Evolutionary conservation across 345 rosid genomes (phyloP).

Genomic region (Arabidopsis arenosa): DNA sequence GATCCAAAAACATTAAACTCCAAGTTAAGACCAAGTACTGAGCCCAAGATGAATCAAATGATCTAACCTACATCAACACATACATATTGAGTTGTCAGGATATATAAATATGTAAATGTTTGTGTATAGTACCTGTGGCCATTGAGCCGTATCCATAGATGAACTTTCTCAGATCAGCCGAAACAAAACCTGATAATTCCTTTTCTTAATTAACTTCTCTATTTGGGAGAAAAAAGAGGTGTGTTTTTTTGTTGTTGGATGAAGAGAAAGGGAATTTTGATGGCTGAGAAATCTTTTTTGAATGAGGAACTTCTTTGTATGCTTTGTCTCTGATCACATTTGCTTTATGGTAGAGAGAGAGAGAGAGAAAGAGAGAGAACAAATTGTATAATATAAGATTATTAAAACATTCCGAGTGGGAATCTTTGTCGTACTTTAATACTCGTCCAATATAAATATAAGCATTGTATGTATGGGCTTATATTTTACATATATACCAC

Average conservation of each 20-base stretch:
- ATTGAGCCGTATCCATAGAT: conserved; percentile 94
- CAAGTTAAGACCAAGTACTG: conserved; percentile 16
- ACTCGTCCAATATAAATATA: conserved; percentile 31
- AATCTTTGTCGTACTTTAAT: conserved; percentile 53
- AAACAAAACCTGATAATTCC: conserved; percentile 36
- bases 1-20: conserved; percentile 46
- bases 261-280: conserved; percentile 49
- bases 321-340: conserved; percentile 48
- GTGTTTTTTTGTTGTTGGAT: conserved; percentile 40
- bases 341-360: conserved; percentile 53
- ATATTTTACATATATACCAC: background rate
- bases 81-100: conserved; percentile 13
- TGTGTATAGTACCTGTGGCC: conserved; percentile 85
- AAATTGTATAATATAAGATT: conserved; percentile 37
- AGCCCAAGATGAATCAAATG: conserved; percentile 16
- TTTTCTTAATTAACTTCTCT: conserved; percentile 5
- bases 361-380: conserved; percentile 42
- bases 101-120: conserved; percentile 15
- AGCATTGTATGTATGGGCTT: conserved; percentile 11
- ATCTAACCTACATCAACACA: conserved; percentile 21
- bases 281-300: conserved; percentile 46
- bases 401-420: conserved; percentile 49
- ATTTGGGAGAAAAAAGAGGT: background rate
- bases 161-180: conserved; percentile 45
- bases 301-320: conserved; percentile 55